Percentiles rank a stretch among this genome's conserved stretches.
phyloP scores from a whole-genome alignment of 495 filamentous ascomycete species.

The Neurospora sp. region DNA sequence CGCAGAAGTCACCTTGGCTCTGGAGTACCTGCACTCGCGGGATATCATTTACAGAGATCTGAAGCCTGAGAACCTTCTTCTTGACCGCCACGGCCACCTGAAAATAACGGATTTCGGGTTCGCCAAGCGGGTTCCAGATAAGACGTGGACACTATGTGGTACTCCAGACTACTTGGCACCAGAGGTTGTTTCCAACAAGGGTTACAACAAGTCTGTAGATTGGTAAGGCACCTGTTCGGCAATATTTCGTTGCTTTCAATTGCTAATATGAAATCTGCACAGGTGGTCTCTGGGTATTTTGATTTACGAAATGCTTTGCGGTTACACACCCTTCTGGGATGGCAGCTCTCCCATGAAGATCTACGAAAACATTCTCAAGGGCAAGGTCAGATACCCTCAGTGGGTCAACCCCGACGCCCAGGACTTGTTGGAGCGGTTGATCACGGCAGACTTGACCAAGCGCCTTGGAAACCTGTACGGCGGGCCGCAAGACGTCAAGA shows the following conservation, averaged over 20 bases:
- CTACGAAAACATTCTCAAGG: slow-evolving; percentile 95
- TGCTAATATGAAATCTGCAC: not conserved
- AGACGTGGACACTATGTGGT: slow-evolving; percentile 97
- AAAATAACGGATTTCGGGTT: slow-evolving; percentile 99
- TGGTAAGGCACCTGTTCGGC: slow-evolving; percentile 53
- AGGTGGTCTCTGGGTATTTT: slow-evolving; percentile 99
- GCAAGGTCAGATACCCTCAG: slow-evolving; percentile 86
- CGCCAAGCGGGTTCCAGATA: slow-evolving; percentile 95
- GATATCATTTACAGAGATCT: slow-evolving; percentile 97
- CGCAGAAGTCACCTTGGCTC: slow-evolving; percentile 86
- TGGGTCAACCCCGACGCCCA: slow-evolving; percentile 93
- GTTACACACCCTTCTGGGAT: slow-evolving; percentile 98
- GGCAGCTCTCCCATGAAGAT: slow-evolving; percentile 96
- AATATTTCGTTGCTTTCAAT: not conserved
- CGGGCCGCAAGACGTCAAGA: slow-evolving; percentile 89
- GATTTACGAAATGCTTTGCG: slow-evolving; percentile 99
- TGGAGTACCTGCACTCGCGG: slow-evolving; percentile 90
- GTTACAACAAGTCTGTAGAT: slow-evolving; percentile 98
- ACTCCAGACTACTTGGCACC: slow-evolving; percentile 98
- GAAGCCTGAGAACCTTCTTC: slow-evolving; percentile 90
- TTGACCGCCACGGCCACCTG: slow-evolving; percentile 92
- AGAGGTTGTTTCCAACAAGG: slow-evolving; percentile 93
- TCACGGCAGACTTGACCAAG: slow-evolving; percentile 92
- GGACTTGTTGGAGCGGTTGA: slow-evolving; percentile 80
- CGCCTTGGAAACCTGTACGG: slow-evolving; percentile 87